Percentiles rank a stretch among this genome's conserved stretches.
Evolutionary conservation across 805 yeast genomes (phyloP).

Genomic region (Candida krabiensis): DNA sequence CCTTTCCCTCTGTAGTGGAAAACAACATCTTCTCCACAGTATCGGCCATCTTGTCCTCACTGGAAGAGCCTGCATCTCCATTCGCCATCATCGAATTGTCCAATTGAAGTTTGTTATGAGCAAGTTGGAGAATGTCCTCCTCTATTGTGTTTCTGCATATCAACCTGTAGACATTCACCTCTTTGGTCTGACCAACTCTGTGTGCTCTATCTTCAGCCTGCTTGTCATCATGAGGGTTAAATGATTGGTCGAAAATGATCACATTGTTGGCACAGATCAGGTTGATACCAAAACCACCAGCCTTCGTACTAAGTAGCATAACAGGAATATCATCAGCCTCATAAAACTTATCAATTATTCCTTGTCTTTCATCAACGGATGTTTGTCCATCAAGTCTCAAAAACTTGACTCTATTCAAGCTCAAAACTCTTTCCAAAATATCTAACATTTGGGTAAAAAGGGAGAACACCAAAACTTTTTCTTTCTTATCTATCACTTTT

Average conservation of each 20-base stretch:
- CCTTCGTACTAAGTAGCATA: slow-evolving; percentile 87
- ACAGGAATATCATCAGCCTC: slow-evolving; percentile 81
- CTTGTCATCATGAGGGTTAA: slow-evolving; percentile 97
- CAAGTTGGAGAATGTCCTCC: slow-evolving; percentile 82
- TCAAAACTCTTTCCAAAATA: slow-evolving; percentile 74
- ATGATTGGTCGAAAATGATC: slow-evolving; percentile 87
- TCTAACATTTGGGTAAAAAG: slow-evolving; percentile 92
- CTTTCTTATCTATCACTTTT: slow-evolving; percentile 52
- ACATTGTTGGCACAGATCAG: slow-evolving; percentile 94
- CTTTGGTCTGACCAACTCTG: slow-evolving; percentile 86
- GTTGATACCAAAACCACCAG: slow-evolving; percentile 98
- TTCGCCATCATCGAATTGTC: slow-evolving; percentile 61
- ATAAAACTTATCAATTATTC: slow-evolving; percentile 83
- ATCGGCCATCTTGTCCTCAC: slow-evolving; percentile 54
- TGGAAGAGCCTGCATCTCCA: slow-evolving; percentile 36
- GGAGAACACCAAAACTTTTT: slow-evolving; percentile 80
- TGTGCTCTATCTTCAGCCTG: slow-evolving; percentile 99
- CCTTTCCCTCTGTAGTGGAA: slow-evolving; percentile 10
- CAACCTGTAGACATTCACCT: slow-evolving; percentile 73
- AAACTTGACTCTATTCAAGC: slow-evolving; percentile 64
- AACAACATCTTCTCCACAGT: slow-evolving; percentile 52
- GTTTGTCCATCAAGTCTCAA: slow-evolving; percentile 92
- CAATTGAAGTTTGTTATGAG: slow-evolving; percentile 85
- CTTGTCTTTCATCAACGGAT: slow-evolving; percentile 89
- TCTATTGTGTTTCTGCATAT: slow-evolving; percentile 78